These are phyloP conservation scores for Persicaria tinctoria DNA, from an alignment of 148 eudicot species.

Conservation along the genomic window DNA sequence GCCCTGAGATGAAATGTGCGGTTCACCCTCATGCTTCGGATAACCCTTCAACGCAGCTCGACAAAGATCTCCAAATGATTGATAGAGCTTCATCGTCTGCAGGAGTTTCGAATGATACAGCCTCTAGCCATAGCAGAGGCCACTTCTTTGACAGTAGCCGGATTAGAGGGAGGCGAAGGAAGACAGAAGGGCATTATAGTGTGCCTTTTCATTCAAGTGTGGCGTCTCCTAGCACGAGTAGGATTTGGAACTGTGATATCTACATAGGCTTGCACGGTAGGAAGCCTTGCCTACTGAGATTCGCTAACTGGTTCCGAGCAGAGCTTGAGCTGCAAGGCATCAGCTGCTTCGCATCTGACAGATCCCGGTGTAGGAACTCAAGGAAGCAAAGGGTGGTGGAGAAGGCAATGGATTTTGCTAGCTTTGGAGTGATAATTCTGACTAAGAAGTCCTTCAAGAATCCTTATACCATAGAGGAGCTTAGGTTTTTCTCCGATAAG, in stretches of 20 bases:
- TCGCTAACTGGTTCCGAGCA: slow-evolving; percentile 87
- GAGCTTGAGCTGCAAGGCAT: slow-evolving; percentile 91
- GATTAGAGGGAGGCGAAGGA: slow-evolving; percentile 47
- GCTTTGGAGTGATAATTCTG: slow-evolving; percentile 65
- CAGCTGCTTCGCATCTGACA: slow-evolving; percentile 86
- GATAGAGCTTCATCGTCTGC: slow-evolving; percentile 58
- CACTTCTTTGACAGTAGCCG: slow-evolving; percentile 40
- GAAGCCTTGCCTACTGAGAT: slow-evolving; percentile 65
- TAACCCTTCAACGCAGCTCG: slow-evolving; percentile 35
- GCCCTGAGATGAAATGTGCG: slow-evolving; percentile 24
- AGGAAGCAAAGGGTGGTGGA: slow-evolving; percentile 51
- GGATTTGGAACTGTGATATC: slow-evolving; percentile 79
- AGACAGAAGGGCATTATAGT: slow-evolving; percentile 35
- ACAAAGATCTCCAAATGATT: slow-evolving; percentile 41
- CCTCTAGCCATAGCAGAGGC: slow-evolving; percentile 36
- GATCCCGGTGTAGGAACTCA: slow-evolving; percentile 62
- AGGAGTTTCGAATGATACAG: slow-evolving; percentile 37
- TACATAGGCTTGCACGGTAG: slow-evolving; percentile 83
- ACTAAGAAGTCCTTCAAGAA: slow-evolving; percentile 70
- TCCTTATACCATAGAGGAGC: slow-evolving; percentile 88
- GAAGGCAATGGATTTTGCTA: slow-evolving; percentile 62
- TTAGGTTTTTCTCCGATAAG: slow-evolving; percentile 73
- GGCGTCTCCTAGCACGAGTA: slow-evolving; percentile 49
- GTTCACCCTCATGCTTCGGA: slow-evolving; percentile 20
- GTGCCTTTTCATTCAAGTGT: slow-evolving; percentile 41